Percentiles rank a stretch among this genome's conserved stretches.
These are phyloP conservation scores for Strobilomyces confusus DNA, from an alignment of 768 basidiomycete genomes.

Conservation along the genomic window DNA sequence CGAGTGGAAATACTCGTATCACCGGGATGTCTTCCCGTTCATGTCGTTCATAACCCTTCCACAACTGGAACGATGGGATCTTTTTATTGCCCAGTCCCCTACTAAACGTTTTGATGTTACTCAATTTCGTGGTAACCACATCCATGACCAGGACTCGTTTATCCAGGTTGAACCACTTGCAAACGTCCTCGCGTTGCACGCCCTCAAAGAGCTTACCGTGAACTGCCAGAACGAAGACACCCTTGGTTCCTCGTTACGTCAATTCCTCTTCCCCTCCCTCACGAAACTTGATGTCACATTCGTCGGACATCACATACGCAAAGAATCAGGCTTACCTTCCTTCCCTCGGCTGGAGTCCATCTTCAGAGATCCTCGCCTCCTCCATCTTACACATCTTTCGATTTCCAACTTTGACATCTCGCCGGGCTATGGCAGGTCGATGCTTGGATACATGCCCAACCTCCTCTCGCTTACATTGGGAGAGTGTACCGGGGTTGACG, in stretches of 20 bases:
- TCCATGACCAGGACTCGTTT: conserved; percentile 27
- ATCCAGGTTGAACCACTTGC: conserved; percentile 27
- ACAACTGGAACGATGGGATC: conserved; percentile 40
- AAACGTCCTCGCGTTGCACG: conserved; percentile 23
- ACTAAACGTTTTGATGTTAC: conserved; percentile 25
- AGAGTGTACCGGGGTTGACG: conserved; percentile 40
- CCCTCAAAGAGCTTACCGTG: conserved; percentile 41
- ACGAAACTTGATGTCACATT: conserved; percentile 43
- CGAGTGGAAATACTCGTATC: conserved; percentile 45
- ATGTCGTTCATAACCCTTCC: conserved; percentile 41
- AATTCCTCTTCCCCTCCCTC: conserved; percentile 43
- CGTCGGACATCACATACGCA: conserved; percentile 27
- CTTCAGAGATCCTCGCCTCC: conserved; percentile 55
- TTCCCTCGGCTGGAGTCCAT: conserved; percentile 49
- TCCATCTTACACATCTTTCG: conserved; percentile 46
- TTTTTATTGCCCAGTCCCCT: conserved; percentile 37
- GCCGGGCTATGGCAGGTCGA: conserved; percentile 34
- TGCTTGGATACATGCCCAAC: conserved; percentile 51
- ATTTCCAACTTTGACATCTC: conserved; percentile 45
- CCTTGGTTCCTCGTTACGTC: conserved; percentile 36
- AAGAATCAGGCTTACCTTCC: conserved; percentile 24
- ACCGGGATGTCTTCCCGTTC: conserved; percentile 40
- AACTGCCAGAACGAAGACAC: conserved; percentile 40
- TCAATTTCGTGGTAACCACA: conserved; percentile 30
- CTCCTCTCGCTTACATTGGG: conserved; percentile 47